A percentile compares a stretch with the other conserved stretches of the same genome.
These are phyloP conservation scores for Pleodorina starrii DNA, from an alignment of 139 green algal species.

Conservation along the genomic window DNA sequence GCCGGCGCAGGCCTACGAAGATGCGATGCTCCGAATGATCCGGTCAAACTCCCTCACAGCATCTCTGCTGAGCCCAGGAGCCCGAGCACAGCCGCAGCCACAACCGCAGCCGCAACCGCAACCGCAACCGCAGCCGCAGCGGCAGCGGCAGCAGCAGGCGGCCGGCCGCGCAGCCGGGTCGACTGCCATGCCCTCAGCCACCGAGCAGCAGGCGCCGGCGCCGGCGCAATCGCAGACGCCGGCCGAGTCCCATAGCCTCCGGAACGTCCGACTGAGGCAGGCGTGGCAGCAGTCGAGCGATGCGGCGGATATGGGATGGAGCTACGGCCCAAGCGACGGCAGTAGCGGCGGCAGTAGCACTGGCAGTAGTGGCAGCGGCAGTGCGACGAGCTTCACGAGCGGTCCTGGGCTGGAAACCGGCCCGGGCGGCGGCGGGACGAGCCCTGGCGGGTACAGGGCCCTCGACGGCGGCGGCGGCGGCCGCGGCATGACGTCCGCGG, in stretches of 20 bases:
- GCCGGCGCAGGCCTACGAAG: background rate
- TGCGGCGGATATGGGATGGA: background rate
- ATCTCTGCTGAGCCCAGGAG: conserved; percentile 10
- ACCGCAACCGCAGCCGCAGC: background rate
- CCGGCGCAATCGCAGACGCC: background rate
- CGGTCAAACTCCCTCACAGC: background rate
- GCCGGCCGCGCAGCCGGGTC: no score
- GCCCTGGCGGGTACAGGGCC: background rate
- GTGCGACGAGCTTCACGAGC: background rate
- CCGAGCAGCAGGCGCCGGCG: background rate
- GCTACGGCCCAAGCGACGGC: background rate
- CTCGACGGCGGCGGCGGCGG: background rate
- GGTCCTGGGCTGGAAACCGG: background rate
- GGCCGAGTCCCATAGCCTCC: background rate
- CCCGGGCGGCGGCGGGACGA: background rate
- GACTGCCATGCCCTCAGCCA: no score
- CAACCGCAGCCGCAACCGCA: background rate
- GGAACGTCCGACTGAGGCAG: background rate
- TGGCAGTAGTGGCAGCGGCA: background rate
- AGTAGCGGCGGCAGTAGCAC: background rate
- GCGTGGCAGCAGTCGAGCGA: background rate
- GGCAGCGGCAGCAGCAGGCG: background rate
- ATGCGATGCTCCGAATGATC: background rate
- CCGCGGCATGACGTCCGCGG: background rate
- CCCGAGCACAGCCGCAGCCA: background rate